Evolutionary conservation across 1,284 basidiomycete species (phyloP), one percentile per base, ranked within the genome.

Genomic region (Fomitopsis schrenkii): DNA sequence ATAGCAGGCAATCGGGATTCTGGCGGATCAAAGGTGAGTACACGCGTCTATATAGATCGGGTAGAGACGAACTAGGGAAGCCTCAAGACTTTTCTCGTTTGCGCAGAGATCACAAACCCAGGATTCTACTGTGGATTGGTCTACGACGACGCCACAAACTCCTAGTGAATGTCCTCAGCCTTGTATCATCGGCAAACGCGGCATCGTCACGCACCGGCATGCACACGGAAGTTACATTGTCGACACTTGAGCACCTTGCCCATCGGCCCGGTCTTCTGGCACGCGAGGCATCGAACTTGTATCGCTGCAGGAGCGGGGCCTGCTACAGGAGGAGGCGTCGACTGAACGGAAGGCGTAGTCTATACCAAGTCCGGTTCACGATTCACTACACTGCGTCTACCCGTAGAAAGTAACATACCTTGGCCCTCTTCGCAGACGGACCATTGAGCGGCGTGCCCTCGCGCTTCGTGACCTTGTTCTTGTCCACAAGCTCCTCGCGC

Each of bases 31-130:
- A 28, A 3, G n/a, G 19, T 48, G 22, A 52, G 52, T 17, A 28
- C 1, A 40, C 14, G 33, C 10, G 26, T 1, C 17, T 46, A 33
- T 56, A 48, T 41, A 14, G 38, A 60, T 52, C 42, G 14, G 36
- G 10, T 61, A 53, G 35, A 59, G 45, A 74, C 82, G 62, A 72
- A 93, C 93, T 67, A 94, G 74, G 33, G 91, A 88, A 10, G 87
- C 88, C 72, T 95, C 94, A 57, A 88, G 77, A 0, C 81, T 80
- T 71, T 89, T 87, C 68, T 90, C 87, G 70, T 95, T 95, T 67
- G 86, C 80, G 71, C 94, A 96, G 52, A 95, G 75, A 62, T 95
- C 94, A 71, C 94, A 96, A 38, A 85, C 76, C 94, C 94, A 96
- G 2, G 82, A 78, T 35, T 93, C 87, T 22, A 84, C 77, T 22